Evolutionary conservation across 2,329 filamentous ascomycete genomes (phyloP), one percentile per base, ranked within the genome.

Genomic region (Cytospora leucostoma): DNA sequence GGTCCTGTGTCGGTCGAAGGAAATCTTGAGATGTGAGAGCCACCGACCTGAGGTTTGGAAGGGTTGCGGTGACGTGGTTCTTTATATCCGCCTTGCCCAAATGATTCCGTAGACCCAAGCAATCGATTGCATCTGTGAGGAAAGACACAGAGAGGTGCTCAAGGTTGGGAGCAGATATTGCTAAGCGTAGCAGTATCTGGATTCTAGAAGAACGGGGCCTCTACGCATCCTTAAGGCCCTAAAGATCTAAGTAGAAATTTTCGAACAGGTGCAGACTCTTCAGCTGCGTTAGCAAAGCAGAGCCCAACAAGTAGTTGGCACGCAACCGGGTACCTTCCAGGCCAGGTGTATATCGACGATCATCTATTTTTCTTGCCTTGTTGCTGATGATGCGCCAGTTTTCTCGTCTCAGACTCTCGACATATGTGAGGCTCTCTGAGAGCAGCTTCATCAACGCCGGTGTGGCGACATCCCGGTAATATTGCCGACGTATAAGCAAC

Each of bases 41-140:
- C 51, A 75, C 67, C 62, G 72, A 74, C 49, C 65, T 72, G 15
- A 75, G 68, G 63, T 70, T 73, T 19, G 67, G 15, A 15, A 44
- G 17, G 6, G 17, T n/a, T 7, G 40, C 40, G 7, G 40, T 44
- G 10, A 44, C 40, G 15, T 44, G 40, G 17, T 44, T 7, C 8
- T 2, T 7, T 3, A 44, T 44, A 8, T 44, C 40, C 66, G 72
- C 73, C 74, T 62, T 66, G 58, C 69, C 67, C 71, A 53, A 61
- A 67, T 34, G 64, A 65, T 53, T 70, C 55, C 37, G 62, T 66
- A 34, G 66, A 54, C 66, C 75, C 72, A 33, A 56, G 55, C 66
- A 75, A 74, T 61, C 70, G 53, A 60, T 67, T 67, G 73, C 71
- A 64, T 73, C 70, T 61, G 70, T 64, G 5, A 74, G 67, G 52